Evolutionary conservation across 2,329 filamentous ascomycete species (phyloP).

Genomic region (Pseudocercospora crystallina): DNA sequence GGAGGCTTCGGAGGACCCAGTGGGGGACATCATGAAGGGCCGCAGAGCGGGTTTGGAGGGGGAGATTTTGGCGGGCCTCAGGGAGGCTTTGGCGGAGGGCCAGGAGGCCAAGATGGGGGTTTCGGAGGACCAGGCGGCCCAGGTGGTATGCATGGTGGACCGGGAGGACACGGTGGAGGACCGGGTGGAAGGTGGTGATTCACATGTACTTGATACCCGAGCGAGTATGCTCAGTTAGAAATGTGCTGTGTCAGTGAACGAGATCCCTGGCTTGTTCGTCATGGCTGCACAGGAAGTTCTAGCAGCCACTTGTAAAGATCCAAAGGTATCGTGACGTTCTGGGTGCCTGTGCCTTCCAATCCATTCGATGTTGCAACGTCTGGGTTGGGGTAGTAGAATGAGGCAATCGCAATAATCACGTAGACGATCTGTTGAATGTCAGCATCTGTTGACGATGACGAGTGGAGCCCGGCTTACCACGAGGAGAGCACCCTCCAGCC

Average conservation of each 20-base stretch:
- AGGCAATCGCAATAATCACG: conserved; percentile 60
- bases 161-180: too few species aligned
- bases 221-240: too few species aligned
- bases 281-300: conserved; percentile 9
- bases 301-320: conserved; percentile 23
- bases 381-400: conserved; percentile 62
- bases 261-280: too few species aligned
- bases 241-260: too few species aligned
- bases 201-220: too few species aligned
- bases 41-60: not conserved
- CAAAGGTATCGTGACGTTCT: conserved; percentile 19
- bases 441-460: not conserved
- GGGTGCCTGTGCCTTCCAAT: conserved; percentile 8
- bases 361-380: conserved; percentile 23
- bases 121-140: not conserved
- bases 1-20: not conserved
- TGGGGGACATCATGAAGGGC: not conserved
- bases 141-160: not conserved
- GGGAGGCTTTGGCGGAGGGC: not conserved
- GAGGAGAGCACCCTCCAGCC: conserved; percentile 80
- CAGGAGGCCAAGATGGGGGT: not conserved
- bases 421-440: conserved; percentile 52
- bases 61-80: not conserved
- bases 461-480: conserved; percentile 43
- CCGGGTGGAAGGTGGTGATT: too few species aligned